phyloP scores from a whole-genome alignment of 2,329 filamentous ascomycete genomes.

The Aureobasidium sp. region DNA sequence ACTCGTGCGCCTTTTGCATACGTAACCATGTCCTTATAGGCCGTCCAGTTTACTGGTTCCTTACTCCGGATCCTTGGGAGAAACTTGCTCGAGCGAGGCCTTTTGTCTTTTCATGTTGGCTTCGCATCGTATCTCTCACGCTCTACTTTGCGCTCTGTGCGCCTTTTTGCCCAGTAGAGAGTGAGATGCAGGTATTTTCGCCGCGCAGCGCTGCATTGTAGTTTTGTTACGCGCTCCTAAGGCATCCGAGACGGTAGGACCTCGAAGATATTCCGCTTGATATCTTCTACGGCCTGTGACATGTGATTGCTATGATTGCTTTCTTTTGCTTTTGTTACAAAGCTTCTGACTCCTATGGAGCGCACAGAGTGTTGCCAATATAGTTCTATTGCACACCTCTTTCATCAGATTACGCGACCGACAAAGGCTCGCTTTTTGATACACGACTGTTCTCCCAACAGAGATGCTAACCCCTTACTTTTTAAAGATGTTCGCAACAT shows the following conservation, averaged over 20 bases:
- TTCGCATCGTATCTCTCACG: conserved; percentile 15
- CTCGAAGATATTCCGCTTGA: conserved; percentile 42
- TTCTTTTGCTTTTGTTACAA: conserved; percentile 22
- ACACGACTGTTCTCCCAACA: conserved; percentile 37
- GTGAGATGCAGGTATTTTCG: conserved; percentile 17
- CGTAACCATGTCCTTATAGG: conserved; percentile 80
- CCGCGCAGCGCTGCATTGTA: conserved; percentile 17
- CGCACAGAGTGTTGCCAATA: conserved; percentile 40
- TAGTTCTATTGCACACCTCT: conserved; percentile 24
- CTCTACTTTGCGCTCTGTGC: conserved; percentile 43
- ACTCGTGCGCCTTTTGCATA: conserved; percentile 77
- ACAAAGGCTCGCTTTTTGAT: conserved; percentile 48
- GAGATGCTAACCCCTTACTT: conserved; percentile 62
- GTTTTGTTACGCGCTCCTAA: conserved; percentile 52
- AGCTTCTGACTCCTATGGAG: conserved; percentile 12
- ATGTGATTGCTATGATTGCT: conserved; percentile 31
- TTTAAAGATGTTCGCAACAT: conserved; percentile 99
- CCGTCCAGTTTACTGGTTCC: conserved; percentile 78
- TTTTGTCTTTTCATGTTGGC: conserved; percentile 62
- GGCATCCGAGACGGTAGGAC: conserved; percentile 50
- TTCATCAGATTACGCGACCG: conserved; percentile 40
- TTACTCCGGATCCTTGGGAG: conserved; percentile 75
- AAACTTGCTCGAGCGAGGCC: conserved; percentile 52
- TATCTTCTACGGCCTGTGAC: conserved; percentile 42
- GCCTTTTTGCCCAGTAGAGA: conserved; percentile 16